Evolutionary conservation across 352 stramenopile genomes (phyloP), one percentile per base, ranked within the genome.

Genomic region (Phytophthora litchii): DNA sequence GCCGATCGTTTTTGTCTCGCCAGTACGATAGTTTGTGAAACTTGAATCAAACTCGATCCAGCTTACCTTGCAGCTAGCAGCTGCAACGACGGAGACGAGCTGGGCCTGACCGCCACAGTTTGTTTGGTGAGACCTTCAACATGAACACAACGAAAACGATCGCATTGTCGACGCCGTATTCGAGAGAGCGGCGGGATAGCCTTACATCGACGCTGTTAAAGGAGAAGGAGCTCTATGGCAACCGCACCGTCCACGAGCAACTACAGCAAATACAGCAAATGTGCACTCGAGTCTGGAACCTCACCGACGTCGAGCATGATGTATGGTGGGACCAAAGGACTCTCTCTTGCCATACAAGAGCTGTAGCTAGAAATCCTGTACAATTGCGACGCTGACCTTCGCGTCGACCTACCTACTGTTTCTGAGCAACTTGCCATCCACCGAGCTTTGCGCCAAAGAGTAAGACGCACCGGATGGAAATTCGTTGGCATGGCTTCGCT

Each of bases 221-320:
- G 43, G 10, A 14, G 35, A 51, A 40, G 35, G 13, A 70, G 21
- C 61, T 70, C 61, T 70, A 70, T 70, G 54, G 61, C 61, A 65
- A 49, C 13, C 27, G 37, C 53, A 64, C 35, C 46, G 32, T 68
- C 44, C 59, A 50, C 44, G 34, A 46, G 45, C 25, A 12, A 17
- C 36, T 36, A 9, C 6, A 40, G n/a, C 34, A 54, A 60, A 60
- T 36, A 9, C 6, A 40, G n/a, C 34, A 54, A 60, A 60, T 44
- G 40, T 38, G 32, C 47, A 54, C 20, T 38, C 16, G 43, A 50
- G 12, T 32, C 43, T 41, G 11, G 13, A 34, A 34, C 13, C 16
- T 27, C 9, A 21, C 12, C 6, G 16, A 0, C 10, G 20, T 44
- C 14, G 32, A 53, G 44, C 36, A 17, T 70, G 36, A 52, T 47